Conservation (phyloP, 1,284 basidiomycete genomes). For the Irpex lacteus region DNA sequence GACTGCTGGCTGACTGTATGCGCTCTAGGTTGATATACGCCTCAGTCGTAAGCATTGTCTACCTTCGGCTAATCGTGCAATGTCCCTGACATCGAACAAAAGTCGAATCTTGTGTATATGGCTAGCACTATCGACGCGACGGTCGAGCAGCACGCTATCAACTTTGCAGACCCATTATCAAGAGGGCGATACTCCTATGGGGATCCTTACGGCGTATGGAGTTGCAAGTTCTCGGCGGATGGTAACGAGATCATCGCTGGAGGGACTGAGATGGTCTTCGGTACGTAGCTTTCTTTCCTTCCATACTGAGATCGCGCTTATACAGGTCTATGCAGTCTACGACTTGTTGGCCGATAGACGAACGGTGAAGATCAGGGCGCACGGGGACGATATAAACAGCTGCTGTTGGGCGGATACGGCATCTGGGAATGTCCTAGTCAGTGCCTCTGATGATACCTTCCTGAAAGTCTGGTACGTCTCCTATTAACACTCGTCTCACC, state of each 20-base stretch:
- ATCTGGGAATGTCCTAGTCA: slow-evolving; percentile 91
- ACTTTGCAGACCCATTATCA: slow-evolving; percentile 54
- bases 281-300: slow-evolving; percentile 34
- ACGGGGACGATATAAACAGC: slow-evolving; percentile 91
- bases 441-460: slow-evolving; percentile 91
- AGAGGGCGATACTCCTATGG: slow-evolving; percentile 36
- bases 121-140: slow-evolving; percentile 77
- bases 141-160: slow-evolving; percentile 68
- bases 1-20: slow-evolving; percentile 11
- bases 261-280: slow-evolving; percentile 75
- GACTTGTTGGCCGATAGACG: slow-evolving; percentile 82
- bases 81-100: not conserved
- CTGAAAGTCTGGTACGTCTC: slow-evolving; percentile 88
- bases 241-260: slow-evolving; percentile 88
- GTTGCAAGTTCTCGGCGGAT: slow-evolving; percentile 94
- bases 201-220: slow-evolving; percentile 78
- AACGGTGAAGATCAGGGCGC: slow-evolving; percentile 82
- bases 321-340: slow-evolving; percentile 59
- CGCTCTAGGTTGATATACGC: slow-evolving; percentile 84
- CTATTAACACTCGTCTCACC: not conserved
- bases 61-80: not conserved
- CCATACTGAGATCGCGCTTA: not conserved
- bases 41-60: slow-evolving; percentile 72
- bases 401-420: slow-evolving; percentile 94
- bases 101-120: slow-evolving; percentile 82